Percentiles rank a stretch among this genome's conserved stretches.
Evolutionary conservation across 2,329 filamentous ascomycete species (phyloP).

Genomic region (Pestalotiopsis sp.): DNA sequence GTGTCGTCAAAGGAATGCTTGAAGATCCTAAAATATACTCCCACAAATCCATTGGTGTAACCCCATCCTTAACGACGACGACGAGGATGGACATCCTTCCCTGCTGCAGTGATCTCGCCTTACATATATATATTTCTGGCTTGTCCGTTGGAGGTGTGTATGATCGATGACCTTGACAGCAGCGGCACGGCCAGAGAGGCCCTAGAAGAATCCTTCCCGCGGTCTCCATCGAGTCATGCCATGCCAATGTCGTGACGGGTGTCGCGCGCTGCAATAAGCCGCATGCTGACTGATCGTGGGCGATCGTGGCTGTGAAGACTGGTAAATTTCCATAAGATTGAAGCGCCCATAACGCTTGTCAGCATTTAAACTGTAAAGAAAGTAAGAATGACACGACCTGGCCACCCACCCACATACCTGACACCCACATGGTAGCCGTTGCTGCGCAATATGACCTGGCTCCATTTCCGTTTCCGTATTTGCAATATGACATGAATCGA

Average conservation of each 20-base stretch:
- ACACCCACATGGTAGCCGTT: neutral
- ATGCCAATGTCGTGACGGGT: neutral
- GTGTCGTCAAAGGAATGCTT: neutral
- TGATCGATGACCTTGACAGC: neutral
- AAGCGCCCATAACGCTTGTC: no score
- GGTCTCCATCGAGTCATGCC: conserved; percentile 1
- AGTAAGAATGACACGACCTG: neutral
- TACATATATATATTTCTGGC: neutral
- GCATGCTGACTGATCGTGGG: neutral
- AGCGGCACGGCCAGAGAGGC: neutral
- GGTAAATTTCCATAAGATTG: no score
- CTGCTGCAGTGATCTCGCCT: conserved; percentile 4
- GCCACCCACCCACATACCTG: neutral
- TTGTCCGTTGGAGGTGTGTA: neutral
- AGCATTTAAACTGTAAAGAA: neutral
- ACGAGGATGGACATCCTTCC: neutral
- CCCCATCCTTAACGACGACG: neutral
- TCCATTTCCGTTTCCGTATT: neutral
- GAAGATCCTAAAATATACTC: neutral
- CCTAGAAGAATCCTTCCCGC: conserved; percentile 2
- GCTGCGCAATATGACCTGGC: neutral
- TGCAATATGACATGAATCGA: conserved; percentile 5
- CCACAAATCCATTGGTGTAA: neutral
- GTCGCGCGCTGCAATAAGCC: neutral
- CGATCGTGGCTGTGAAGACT: neutral